A percentile compares a stretch with the other conserved stretches of the same genome.
Conservation (phyloP, 208 protist species). For the Leishmania turanica region DNA sequence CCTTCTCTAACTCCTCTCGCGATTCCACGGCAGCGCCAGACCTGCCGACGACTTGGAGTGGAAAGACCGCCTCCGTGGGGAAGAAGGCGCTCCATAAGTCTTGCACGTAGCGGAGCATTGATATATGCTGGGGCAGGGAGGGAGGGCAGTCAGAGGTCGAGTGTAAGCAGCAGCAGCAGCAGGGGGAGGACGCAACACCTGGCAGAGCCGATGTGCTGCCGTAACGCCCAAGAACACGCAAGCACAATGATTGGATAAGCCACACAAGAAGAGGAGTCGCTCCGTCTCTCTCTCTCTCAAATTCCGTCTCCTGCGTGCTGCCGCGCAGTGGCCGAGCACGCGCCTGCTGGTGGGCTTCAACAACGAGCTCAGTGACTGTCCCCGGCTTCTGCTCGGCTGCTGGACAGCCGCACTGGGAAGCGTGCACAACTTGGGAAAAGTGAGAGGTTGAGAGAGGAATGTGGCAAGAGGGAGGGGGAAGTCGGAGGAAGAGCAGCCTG, state of each 20-base stretch:
- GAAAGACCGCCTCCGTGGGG: slow-evolving; percentile 34
- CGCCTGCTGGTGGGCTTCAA: neutral
- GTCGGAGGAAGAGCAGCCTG: neutral
- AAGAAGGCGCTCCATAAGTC: slow-evolving; percentile 44
- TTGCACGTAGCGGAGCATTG: slow-evolving; percentile 38
- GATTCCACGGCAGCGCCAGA: slow-evolving; percentile 21
- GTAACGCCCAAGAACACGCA: neutral
- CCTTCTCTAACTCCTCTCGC: slow-evolving; percentile 42
- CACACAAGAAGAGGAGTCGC: neutral
- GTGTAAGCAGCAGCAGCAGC: neutral
- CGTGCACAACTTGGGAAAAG: neutral
- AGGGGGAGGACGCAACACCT: neutral
- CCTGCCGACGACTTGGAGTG: slow-evolving; percentile 41
- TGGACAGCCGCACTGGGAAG: neutral
- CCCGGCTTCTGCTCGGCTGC: neutral
- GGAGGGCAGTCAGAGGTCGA: neutral
- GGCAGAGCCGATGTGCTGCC: neutral
- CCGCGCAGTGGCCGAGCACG: neutral
- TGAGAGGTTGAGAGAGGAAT: neutral
- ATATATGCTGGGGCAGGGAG: neutral
- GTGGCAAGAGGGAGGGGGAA: neutral
- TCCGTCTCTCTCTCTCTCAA: neutral
- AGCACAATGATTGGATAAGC: neutral
- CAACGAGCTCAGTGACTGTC: neutral
- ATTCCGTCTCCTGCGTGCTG: neutral